A percentile compares a stretch with the other conserved stretches of the same genome.
Evolutionary conservation across 1,139 yeast species (phyloP).

Genomic region (Geotrichum citri-aurantii): DNA sequence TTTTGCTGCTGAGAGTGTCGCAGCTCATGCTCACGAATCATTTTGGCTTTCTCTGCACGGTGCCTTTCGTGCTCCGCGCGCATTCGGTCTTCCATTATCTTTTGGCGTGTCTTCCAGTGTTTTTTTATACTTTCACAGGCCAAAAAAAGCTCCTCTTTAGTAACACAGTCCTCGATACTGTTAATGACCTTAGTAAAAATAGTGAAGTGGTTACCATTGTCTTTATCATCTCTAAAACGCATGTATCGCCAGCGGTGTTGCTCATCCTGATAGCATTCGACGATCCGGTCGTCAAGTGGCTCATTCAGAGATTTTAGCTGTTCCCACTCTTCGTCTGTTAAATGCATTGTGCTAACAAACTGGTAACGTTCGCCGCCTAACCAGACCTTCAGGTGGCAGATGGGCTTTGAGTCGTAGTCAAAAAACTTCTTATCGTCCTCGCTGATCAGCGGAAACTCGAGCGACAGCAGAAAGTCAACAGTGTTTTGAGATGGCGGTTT

Average conservation of each 20-base stretch:
- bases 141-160: constrained; percentile 59
- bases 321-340: constrained; percentile 79
- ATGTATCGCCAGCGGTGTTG: constrained; percentile 74
- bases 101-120: background rate
- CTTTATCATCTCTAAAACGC: constrained; percentile 88
- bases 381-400: constrained; percentile 66
- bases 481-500: constrained; percentile 95
- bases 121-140: background rate
- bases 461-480: constrained; percentile 71
- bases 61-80: background rate
- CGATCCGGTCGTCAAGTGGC: constrained; percentile 86
- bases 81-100: background rate
- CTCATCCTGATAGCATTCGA: constrained; percentile 66
- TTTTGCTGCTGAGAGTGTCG: background rate
- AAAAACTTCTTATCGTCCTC: constrained; percentile 71
- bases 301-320: constrained; percentile 59
- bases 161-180: constrained; percentile 82
- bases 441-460: constrained; percentile 59
- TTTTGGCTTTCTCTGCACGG: background rate
- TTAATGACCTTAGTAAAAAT: constrained; percentile 77
- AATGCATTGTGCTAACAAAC: constrained; percentile 56
- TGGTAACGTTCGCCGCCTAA: constrained; percentile 64
- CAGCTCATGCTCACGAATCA: background rate
- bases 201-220: constrained; percentile 75
- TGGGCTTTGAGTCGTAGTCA: constrained; percentile 80